phyloP scores from a whole-genome alignment of 352 stramenopile genomes.

The Phytophthora europaea region DNA sequence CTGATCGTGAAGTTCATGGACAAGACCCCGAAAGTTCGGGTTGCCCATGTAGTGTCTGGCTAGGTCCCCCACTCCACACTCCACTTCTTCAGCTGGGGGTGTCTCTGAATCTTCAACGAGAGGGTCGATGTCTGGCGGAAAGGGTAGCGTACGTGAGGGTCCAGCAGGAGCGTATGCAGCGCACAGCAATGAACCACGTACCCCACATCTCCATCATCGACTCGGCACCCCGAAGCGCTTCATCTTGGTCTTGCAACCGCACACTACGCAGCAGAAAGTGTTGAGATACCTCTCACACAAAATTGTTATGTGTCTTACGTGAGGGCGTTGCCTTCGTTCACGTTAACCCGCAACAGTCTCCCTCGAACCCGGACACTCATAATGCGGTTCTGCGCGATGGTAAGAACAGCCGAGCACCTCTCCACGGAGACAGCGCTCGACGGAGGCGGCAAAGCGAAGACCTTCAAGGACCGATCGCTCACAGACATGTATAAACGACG shows the following conservation, averaged over 20 bases:
- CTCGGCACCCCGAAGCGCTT: conserved; percentile 42
- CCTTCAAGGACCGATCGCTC: conserved; percentile 22
- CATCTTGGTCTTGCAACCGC: conserved; percentile 29
- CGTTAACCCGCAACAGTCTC: conserved; percentile 38
- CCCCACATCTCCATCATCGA: conserved; percentile 61
- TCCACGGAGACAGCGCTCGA: background rate
- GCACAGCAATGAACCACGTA: conserved; percentile 12
- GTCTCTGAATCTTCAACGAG: conserved; percentile 41
- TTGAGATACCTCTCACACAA: background rate
- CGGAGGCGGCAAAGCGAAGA: conserved; percentile 14
- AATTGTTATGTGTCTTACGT: conserved; percentile 24
- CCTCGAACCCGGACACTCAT: conserved; percentile 46
- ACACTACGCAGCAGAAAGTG: conserved; percentile 32
- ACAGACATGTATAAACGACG: conserved; percentile 41
- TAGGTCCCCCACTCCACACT: conserved; percentile 32
- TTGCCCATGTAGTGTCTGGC: conserved; percentile 43
- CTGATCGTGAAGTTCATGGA: conserved; percentile 51
- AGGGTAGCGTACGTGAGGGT: background rate
- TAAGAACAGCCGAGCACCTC: conserved; percentile 15
- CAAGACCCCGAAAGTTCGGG: conserved; percentile 41
- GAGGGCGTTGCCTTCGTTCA: conserved; percentile 30
- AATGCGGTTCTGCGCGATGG: conserved; percentile 28
- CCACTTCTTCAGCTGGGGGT: background rate
- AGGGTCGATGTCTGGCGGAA: conserved; percentile 48
- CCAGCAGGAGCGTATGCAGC: background rate